These are phyloP conservation scores for Ganoderma sinense DNA, from an alignment of 1,284 basidiomycete species.

Conservation along the genomic window DNA sequence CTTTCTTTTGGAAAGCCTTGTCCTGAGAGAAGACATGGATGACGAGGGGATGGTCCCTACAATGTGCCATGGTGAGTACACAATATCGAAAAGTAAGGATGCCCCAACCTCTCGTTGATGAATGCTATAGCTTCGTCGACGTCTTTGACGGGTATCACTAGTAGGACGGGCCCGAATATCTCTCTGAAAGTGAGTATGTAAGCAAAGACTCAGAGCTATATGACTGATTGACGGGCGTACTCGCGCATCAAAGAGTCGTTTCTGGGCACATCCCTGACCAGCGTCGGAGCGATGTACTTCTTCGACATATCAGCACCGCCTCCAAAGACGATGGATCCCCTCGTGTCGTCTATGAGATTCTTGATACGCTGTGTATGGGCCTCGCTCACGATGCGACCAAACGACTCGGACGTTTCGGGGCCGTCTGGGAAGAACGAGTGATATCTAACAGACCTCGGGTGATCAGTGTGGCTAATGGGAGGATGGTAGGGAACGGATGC, in stretches of 20 bases:
- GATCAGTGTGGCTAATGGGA: no score
- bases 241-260: conserved; percentile 82
- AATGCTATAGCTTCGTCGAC: conserved; percentile 76
- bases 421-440: conserved; percentile 57
- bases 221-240: conserved; percentile 38
- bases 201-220: no score
- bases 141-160: conserved; percentile 77
- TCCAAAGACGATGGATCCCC: conserved; percentile 75
- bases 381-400: conserved; percentile 54
- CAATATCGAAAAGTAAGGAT: no score
- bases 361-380: conserved; percentile 68
- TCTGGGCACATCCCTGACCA: conserved; percentile 63
- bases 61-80: no score
- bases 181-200: conserved; percentile 30
- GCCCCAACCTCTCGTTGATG: conserved; percentile 57
- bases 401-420: conserved; percentile 49
- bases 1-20: no score
- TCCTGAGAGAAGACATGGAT: no score
- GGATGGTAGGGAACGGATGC: no score
- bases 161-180: conserved; percentile 54
- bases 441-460: background rate
- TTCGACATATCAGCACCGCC: conserved; percentile 66
- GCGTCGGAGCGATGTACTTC: conserved; percentile 69
- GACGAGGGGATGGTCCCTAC: no score
- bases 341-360: conserved; percentile 66